These are phyloP conservation scores for Claviceps sp. DNA, from an alignment of 2,329 filamentous ascomycete species.

Conservation along the genomic window DNA sequence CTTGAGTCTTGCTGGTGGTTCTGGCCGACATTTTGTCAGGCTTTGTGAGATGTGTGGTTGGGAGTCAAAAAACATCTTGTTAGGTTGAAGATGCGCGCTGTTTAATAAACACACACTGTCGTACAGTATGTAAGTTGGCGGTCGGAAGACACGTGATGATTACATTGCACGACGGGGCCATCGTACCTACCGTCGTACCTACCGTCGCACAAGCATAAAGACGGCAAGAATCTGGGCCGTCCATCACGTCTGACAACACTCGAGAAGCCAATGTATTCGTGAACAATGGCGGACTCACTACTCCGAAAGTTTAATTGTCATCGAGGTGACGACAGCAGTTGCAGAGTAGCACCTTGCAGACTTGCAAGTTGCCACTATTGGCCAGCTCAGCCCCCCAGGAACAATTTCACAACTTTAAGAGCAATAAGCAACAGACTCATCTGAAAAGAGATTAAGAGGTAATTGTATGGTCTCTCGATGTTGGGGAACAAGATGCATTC, in stretches of 20 bases:
- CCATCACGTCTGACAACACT: neutral
- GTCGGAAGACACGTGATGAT: neutral
- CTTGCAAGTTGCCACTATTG: neutral
- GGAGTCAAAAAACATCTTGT: neutral
- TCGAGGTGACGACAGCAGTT: neutral
- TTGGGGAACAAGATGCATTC: slow-evolving; percentile 11
- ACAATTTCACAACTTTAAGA: neutral
- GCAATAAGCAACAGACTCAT: no score
- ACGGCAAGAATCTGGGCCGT: no score
- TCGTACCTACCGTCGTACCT: no score
- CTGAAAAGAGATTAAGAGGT: no score
- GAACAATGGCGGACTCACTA: slow-evolving; percentile 11
- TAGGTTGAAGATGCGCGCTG: neutral
- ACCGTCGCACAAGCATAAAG: no score
- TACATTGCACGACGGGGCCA: neutral
- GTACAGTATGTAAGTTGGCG: neutral
- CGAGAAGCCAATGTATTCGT: neutral
- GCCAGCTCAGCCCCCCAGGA: neutral
- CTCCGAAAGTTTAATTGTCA: slow-evolving; percentile 7
- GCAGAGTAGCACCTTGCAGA: neutral
- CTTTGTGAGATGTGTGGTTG: neutral
- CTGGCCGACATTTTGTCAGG: neutral
- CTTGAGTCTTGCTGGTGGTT: neutral
- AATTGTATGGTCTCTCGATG: no score
- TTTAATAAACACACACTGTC: neutral